These are phyloP conservation scores for Marvania coccoides DNA, from an alignment of 139 green algal genomes.

Conservation along the genomic window DNA sequence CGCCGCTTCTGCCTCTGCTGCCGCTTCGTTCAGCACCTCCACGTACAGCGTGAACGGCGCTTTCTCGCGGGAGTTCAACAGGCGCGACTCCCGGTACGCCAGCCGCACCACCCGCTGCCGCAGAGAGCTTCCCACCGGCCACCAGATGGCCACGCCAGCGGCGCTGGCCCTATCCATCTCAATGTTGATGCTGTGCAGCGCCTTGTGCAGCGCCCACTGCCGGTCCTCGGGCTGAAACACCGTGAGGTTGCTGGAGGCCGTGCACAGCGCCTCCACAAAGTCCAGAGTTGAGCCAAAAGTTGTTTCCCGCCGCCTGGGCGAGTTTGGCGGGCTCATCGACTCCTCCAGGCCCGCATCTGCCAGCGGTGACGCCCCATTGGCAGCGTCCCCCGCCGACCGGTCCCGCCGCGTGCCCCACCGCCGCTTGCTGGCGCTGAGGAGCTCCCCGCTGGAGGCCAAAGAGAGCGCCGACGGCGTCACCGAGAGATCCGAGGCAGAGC, in stretches of 20 bases:
- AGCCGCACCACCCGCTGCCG: slow-evolving; percentile 78
- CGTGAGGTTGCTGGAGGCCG: slow-evolving; percentile 68
- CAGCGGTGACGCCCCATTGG: not conserved
- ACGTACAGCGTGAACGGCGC: slow-evolving; percentile 78
- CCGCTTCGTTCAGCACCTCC: slow-evolving; percentile 59
- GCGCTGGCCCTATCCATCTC: slow-evolving; percentile 58
- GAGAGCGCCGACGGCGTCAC: no score
- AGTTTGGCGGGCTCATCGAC: slow-evolving; percentile 33
- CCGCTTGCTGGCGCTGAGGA: not conserved
- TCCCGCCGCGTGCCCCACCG: not conserved
- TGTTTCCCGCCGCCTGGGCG: slow-evolving; percentile 57
- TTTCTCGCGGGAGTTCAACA: slow-evolving; percentile 82
- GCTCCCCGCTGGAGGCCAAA: not conserved
- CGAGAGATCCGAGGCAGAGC: no score
- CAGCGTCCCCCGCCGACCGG: not conserved
- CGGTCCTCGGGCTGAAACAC: slow-evolving; percentile 49
- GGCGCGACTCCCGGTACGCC: slow-evolving; percentile 60
- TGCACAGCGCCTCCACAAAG: slow-evolving; percentile 90
- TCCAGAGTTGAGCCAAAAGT: slow-evolving; percentile 92
- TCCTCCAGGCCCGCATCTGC: not conserved
- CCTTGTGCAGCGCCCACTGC: slow-evolving; percentile 39
- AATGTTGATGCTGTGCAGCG: slow-evolving; percentile 53
- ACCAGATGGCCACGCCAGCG: slow-evolving; percentile 70
- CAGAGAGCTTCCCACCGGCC: slow-evolving; percentile 62
- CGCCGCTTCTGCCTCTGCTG: not conserved